Percentiles rank a stretch among this genome's conserved stretches.
These are phyloP conservation scores for Nigrograna mackinnonii DNA, from an alignment of 2,329 filamentous ascomycete species.

Conservation along the genomic window DNA sequence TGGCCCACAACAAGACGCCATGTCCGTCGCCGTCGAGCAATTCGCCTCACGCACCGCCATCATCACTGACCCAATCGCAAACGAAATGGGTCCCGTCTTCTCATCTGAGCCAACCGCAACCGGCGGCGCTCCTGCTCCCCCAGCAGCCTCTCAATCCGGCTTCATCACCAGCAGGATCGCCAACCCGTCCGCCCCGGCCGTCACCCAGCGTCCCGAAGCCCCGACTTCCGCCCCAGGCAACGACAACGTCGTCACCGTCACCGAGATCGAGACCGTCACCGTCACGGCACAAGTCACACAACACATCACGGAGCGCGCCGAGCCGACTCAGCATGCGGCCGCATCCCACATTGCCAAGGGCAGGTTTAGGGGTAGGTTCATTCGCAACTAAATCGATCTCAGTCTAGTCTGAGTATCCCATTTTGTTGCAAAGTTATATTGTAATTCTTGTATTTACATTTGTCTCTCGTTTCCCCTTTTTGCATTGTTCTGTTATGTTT, in stretches of 20 bases:
- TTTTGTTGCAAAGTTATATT: too few relatives aligned
- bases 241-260: constrained; percentile 21
- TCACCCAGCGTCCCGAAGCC: constrained; percentile 14
- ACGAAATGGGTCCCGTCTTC: constrained; percentile 29
- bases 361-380: too few relatives aligned
- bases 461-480: too few relatives aligned
- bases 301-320: too few relatives aligned
- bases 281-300: too few relatives aligned
- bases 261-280: constrained; percentile 28
- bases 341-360: too few relatives aligned
- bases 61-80: constrained; percentile 29
- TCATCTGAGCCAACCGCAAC: background rate
- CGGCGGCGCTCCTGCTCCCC: background rate
- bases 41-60: constrained; percentile 46
- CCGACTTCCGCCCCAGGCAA: constrained; percentile 7
- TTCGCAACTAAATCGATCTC: too few relatives aligned
- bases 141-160: background rate
- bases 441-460: too few relatives aligned
- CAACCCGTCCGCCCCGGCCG: constrained; percentile 1
- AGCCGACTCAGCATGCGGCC: too few relatives aligned
- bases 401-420: too few relatives aligned
- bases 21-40: constrained; percentile 41
- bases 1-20: constrained; percentile 46
- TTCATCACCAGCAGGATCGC: background rate
- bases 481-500: too few relatives aligned